Conservation (phyloP, 83 land plant genomes). For the Picea abies region DNA sequence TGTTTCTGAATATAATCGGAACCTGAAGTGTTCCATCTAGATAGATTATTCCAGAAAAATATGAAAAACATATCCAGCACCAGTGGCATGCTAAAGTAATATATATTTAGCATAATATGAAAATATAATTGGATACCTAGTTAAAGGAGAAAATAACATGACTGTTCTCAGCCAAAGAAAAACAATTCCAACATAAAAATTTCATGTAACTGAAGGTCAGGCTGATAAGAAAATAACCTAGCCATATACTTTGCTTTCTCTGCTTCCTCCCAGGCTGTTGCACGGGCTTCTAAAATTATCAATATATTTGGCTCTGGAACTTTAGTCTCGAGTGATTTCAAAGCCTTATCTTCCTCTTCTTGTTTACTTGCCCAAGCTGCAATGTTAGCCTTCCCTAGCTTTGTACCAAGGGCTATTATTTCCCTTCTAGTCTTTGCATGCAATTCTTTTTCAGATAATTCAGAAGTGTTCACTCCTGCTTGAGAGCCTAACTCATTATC, state of each 20-base stretch:
- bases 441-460: slow-evolving; percentile 61
- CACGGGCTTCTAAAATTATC: slow-evolving; percentile 64
- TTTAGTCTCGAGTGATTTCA: slow-evolving; percentile 31
- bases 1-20: slow-evolving; percentile 1
- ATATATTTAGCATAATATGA: neutral
- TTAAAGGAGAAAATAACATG: no score
- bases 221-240: slow-evolving; percentile 48
- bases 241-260: slow-evolving; percentile 91
- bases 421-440: slow-evolving; percentile 67
- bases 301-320: slow-evolving; percentile 44
- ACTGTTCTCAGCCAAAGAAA: neutral
- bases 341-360: slow-evolving; percentile 60
- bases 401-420: slow-evolving; percentile 76
- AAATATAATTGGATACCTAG: no score
- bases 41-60: no score
- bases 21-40: neutral
- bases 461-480: slow-evolving; percentile 22
- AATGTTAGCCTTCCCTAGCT: slow-evolving; percentile 86
- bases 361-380: slow-evolving; percentile 96
- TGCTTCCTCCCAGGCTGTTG: slow-evolving; percentile 97
- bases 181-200: neutral
- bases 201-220: neutral
- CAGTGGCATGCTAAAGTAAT: neutral
- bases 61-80: neutral
- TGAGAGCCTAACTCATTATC: slow-evolving; percentile 9